phyloP scores from a whole-genome alignment of 306 rosid genomes.

The Malus sieversii region DNA sequence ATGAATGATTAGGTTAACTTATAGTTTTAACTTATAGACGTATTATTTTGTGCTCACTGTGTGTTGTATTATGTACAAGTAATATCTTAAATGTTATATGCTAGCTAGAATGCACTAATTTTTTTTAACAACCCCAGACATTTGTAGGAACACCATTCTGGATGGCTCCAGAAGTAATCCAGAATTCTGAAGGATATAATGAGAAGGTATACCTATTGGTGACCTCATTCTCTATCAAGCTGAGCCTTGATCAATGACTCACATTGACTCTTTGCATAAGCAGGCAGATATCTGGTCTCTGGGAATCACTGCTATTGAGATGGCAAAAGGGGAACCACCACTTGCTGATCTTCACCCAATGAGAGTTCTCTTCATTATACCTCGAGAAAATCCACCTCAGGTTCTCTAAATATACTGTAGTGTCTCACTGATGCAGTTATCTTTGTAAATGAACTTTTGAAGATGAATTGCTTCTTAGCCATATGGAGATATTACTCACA shows the following conservation, averaged over 20 bases:
- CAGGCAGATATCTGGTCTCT: conserved; percentile 99
- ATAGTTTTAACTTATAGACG: not conserved
- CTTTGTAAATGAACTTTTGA: conserved; percentile 1
- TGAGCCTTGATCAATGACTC: conserved; percentile 20
- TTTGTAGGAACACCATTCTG: conserved; percentile 99
- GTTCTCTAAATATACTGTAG: conserved; percentile 26
- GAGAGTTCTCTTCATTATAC: conserved; percentile 97
- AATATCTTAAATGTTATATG: not conserved
- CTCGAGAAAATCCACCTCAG: conserved; percentile 99
- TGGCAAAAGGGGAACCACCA: conserved; percentile 99
- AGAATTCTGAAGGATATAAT: conserved; percentile 89
- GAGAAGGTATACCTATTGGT: conserved; percentile 64
- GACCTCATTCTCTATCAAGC: not conserved
- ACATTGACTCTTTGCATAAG: conserved; percentile 23
- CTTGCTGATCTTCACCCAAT: conserved; percentile 98
- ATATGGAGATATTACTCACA: conserved; percentile 7
- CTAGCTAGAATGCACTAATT: conserved; percentile 36
- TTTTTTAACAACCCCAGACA: conserved; percentile 63
- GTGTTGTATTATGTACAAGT: not conserved
- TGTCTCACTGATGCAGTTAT: not conserved
- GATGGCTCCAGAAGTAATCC: conserved; percentile 99
- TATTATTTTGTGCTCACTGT: not conserved
- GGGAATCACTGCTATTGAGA: conserved; percentile 96
- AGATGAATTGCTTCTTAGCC: conserved; percentile 1
- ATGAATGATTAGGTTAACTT: not conserved